Evolutionary conservation across 805 yeast genomes (phyloP), one percentile per base, ranked within the genome.

Genomic region (Kluyveromyces lactis): DNA sequence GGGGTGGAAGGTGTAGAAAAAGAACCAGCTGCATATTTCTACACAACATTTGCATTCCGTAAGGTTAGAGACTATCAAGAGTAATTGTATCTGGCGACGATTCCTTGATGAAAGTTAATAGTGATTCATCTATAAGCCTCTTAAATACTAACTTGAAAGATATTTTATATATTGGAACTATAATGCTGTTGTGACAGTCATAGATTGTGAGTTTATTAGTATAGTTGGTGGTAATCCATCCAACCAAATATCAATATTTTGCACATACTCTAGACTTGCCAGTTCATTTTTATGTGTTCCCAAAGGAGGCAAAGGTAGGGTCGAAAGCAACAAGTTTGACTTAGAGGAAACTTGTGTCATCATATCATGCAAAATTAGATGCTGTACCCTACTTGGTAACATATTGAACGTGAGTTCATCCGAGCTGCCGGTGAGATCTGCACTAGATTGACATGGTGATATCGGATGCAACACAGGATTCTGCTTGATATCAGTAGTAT

Each of bases 111-210:
- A 21, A 6, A 21, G 9, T 6, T 6, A 9, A 21, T 21, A 21
- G 8, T 9, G 24, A 9, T 21, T 6, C 9, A 6, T 21, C 24
- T 21, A 21, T 21, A 21, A 9, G 9, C 8, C 24, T 21, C 24
- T 21, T 21, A 21, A 21, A 21, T 21, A 6, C 9, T 21, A 6
- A 21, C n/a, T 6, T n/a, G 30, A 15, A 27, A 27, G 5, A 27
- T 11, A 27, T 6, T 27, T 6, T 27, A 27, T 27, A 7, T 11
- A 27, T 7, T 21, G 9, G 9, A 11, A 10, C 49, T 64, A 89
- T 45, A 90, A 66, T 26, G 95, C 92, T 4, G 97, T 89, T 0
- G 98, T 90, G 2, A 90, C 98, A 0, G 98, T 92, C 70, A 92
- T 87, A 0, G 95, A 82, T 64, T 86, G 95, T 0, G 97, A 86